phyloP scores from a whole-genome alignment of 148 eudicot species.

The Rhododendron molle region DNA sequence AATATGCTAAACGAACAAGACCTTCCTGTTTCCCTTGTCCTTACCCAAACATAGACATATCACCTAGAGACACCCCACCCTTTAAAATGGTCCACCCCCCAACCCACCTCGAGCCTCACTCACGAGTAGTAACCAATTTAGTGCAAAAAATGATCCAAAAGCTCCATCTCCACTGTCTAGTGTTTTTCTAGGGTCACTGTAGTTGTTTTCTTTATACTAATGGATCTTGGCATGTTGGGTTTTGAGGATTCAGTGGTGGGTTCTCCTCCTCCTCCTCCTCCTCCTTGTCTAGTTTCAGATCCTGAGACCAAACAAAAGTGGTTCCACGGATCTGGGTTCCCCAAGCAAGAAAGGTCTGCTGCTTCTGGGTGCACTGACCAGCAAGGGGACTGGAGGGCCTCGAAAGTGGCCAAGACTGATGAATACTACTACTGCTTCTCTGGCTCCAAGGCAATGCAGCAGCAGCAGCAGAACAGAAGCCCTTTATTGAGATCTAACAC shows the following conservation, averaged over 20 bases:
- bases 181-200: not conserved
- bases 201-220: not conserved
- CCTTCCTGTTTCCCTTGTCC: not conserved
- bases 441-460: conserved; percentile 14
- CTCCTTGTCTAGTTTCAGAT: not conserved
- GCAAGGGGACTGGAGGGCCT: conserved; percentile 7
- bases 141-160: conserved; percentile 6
- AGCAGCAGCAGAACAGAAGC: not conserved
- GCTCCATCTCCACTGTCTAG: not conserved
- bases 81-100: not conserved
- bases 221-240: conserved; percentile 39
- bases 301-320: conserved; percentile 29
- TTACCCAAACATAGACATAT: not conserved
- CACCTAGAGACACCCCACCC: not conserved
- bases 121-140: not conserved
- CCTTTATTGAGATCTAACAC: conserved; percentile 28
- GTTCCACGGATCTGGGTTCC: conserved; percentile 30
- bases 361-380: not conserved
- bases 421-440: conserved; percentile 1
- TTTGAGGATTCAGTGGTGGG: conserved; percentile 11
- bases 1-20: too few species aligned
- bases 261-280: not conserved
- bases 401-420: conserved; percentile 26
- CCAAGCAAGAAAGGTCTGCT: conserved; percentile 28
- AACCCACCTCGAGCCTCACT: conserved; percentile 3